Conservation (phyloP, 2,329 filamentous ascomycete species). For the Xylariaceae sp. region DNA sequence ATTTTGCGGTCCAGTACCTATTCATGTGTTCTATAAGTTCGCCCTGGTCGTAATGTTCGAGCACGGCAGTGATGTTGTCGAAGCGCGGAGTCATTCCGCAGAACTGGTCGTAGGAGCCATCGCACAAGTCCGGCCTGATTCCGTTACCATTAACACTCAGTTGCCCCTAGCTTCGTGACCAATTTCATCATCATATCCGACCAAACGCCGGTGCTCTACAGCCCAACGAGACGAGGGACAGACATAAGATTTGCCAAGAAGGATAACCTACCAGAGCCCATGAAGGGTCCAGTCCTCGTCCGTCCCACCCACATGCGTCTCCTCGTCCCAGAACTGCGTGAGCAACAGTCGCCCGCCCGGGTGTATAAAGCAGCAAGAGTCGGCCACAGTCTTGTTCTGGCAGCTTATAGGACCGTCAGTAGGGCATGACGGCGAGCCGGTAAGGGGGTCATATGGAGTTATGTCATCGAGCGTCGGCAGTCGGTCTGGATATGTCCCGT, state of each 20-base stretch:
- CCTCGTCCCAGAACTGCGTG: slow-evolving; percentile 41
- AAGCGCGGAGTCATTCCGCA: slow-evolving; percentile 39
- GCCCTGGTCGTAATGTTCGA: slow-evolving; percentile 34
- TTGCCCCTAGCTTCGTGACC: too few relatives aligned
- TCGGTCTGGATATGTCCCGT: slow-evolving; percentile 3
- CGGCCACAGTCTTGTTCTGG: slow-evolving; percentile 33
- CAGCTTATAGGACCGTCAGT: slow-evolving; percentile 39
- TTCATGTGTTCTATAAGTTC: slow-evolving; percentile 38
- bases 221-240: too few relatives aligned
- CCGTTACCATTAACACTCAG: too few relatives aligned
- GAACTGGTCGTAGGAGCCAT: slow-evolving; percentile 39
- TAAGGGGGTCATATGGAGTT: slow-evolving; percentile 33
- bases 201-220: too few relatives aligned
- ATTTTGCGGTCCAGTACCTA: slow-evolving; percentile 39
- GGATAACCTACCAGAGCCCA: slow-evolving; percentile 36
- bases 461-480: slow-evolving; percentile 12
- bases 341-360: slow-evolving; percentile 38
- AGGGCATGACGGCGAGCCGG: slow-evolving; percentile 35
- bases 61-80: slow-evolving; percentile 39
- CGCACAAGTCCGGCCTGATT: slow-evolving; percentile 39
- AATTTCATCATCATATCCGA: too few relatives aligned
- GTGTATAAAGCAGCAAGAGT: slow-evolving; percentile 39
- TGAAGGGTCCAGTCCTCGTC: slow-evolving; percentile 42
- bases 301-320: slow-evolving; percentile 35
- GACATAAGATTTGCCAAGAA: not conserved